phyloP scores from a whole-genome alignment of 2,329 filamentous ascomycete genomes.

The Aspergillus pseudoviridinutans region DNA sequence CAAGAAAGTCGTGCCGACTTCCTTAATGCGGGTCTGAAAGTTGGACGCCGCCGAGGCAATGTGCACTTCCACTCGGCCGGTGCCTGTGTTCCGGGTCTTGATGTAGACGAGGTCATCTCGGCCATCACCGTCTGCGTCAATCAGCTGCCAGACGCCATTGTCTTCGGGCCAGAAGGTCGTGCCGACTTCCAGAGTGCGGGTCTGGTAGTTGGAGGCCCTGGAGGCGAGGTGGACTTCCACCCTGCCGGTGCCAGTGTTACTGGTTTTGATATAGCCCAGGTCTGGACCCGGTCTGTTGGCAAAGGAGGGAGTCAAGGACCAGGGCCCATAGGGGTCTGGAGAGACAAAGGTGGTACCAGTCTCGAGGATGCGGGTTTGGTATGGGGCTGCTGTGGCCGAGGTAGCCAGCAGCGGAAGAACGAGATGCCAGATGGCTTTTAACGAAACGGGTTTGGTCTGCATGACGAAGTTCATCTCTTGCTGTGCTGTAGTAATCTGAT shows the following conservation, averaged over 20 bases:
- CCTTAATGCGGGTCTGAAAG: conserved; percentile 55
- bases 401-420: neutral
- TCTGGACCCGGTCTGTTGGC: neutral
- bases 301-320: conserved; percentile 1
- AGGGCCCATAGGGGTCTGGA: conserved; percentile 2
- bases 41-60: conserved; percentile 10
- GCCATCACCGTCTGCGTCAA: conserved; percentile 10
- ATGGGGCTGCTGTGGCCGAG: neutral
- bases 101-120: conserved; percentile 13
- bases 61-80: conserved; percentile 13
- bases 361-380: conserved; percentile 3
- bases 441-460: neutral
- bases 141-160: conserved; percentile 10
- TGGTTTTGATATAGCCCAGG: conserved; percentile 14
- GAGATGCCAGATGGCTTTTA: neutral
- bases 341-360: conserved; percentile 2
- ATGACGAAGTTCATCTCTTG: neutral
- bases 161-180: conserved; percentile 47
- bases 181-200: conserved; percentile 62
- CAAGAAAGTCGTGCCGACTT: conserved; percentile 58
- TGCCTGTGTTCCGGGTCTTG: conserved; percentile 12
- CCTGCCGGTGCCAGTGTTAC: conserved; percentile 12
- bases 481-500: neutral
- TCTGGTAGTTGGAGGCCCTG: conserved; percentile 27
- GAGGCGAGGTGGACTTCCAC: conserved; percentile 14